Percentiles rank a stretch among this genome's conserved stretches.
Conservation (phyloP, 2,329 filamentous ascomycete genomes). For the Botrytis deweyae region DNA sequence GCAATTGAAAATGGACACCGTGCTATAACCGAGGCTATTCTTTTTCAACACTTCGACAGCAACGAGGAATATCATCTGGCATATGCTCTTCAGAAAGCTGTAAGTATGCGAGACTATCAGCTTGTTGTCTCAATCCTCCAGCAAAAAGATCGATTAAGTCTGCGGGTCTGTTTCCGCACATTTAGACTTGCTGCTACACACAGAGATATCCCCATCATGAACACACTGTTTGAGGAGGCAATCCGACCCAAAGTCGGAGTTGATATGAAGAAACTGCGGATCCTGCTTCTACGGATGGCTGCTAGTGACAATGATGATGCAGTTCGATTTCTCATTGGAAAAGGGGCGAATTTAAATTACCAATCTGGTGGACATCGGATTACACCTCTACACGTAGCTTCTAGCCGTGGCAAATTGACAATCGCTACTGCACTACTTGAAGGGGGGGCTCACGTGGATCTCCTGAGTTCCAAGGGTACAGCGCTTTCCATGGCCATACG, state of each 20-base stretch:
- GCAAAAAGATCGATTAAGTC: not conserved
- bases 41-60: rapidly evolving
- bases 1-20: not conserved
- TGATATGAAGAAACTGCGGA: rapidly evolving
- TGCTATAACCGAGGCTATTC: not conserved
- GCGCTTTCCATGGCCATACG: rapidly evolving
- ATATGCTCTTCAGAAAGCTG: not conserved
- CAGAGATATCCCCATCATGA: not conserved
- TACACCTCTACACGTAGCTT: rapidly evolving
- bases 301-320: no score
- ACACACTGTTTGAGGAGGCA: not conserved
- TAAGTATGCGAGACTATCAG: not conserved
- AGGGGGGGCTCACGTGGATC: not conserved
- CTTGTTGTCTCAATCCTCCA: not conserved
- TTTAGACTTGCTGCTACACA: not conserved
- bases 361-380: rapidly evolving
- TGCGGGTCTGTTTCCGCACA: no score
- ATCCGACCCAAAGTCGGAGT: not conserved
- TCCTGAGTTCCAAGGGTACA: not conserved
- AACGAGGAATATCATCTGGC: rapidly evolving
- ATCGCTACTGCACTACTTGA: not conserved
- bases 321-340: not conserved
- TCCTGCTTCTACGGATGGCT: no score
- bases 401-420: not conserved
- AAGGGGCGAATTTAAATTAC: not conserved